phyloP scores from a whole-genome alignment of 768 basidiomycete species.

The Phylloporus sp. region DNA sequence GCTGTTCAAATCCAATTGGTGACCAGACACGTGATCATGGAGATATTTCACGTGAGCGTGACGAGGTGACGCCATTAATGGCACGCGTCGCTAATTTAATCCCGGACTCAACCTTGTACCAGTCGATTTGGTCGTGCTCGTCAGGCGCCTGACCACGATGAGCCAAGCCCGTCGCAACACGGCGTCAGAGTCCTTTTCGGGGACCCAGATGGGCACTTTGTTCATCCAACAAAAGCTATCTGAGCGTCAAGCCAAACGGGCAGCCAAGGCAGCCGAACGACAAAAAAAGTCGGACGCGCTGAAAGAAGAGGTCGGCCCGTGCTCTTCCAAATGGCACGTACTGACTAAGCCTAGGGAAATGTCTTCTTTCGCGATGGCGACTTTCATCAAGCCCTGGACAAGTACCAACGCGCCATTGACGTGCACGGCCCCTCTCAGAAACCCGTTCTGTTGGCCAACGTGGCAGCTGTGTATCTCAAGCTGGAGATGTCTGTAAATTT shows the following conservation, averaged over 20 bases:
- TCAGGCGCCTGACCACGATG: background rate
- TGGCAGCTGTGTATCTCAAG: slow-evolving; percentile 42
- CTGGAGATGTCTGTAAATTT: slow-evolving; percentile 32
- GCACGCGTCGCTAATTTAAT: background rate
- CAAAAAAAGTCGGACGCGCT: slow-evolving; percentile 21
- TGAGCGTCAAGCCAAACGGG: slow-evolving; percentile 13
- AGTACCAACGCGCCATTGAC: slow-evolving; percentile 39
- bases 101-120: background rate
- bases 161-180: background rate
- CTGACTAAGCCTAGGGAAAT: slow-evolving; percentile 37
- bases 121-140: background rate
- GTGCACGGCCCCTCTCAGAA: slow-evolving; percentile 33
- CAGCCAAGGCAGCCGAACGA: slow-evolving; percentile 18
- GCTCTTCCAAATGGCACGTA: background rate
- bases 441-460: slow-evolving; percentile 38
- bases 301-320: slow-evolving; percentile 27
- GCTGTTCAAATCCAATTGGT: too few species aligned
- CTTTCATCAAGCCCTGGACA: slow-evolving; percentile 36
- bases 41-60: background rate
- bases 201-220: background rate
- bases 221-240: slow-evolving; percentile 3
- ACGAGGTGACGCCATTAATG: background rate
- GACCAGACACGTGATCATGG: background rate
- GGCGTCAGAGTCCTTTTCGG: background rate
- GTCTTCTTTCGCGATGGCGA: slow-evolving; percentile 35